Conservation (phyloP, 257 asterid genomes). For the Solanum lignicaule region DNA sequence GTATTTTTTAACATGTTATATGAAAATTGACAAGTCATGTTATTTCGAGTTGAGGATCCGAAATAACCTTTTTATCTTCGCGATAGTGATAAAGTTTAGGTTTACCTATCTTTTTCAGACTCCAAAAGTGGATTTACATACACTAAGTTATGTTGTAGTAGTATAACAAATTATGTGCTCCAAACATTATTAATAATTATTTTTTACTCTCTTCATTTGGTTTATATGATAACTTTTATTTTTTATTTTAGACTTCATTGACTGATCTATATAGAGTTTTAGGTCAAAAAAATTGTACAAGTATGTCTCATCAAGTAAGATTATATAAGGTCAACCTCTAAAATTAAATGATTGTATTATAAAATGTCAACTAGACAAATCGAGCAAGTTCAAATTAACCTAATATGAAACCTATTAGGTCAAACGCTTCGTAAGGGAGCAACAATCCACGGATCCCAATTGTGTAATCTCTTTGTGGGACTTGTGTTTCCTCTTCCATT, state of each 20-base stretch:
- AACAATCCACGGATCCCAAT: background rate
- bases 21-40: background rate
- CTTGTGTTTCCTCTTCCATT: background rate
- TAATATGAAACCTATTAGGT: background rate
- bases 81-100: rapidly evolving
- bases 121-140: no score
- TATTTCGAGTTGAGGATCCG: rapidly evolving
- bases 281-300: background rate
- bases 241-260: background rate
- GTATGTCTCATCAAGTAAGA: background rate
- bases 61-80: no score
- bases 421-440: background rate
- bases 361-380: background rate
- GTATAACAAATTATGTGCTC: background rate
- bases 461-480: background rate
- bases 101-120: background rate
- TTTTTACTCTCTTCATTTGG: background rate
- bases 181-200: background rate
- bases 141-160: background rate
- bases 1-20: background rate
- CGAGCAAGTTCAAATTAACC: background rate
- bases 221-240: background rate
- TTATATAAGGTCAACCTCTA: background rate
- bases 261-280: background rate
- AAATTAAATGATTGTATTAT: background rate